A percentile compares a stretch with the other conserved stretches of the same genome.
Conservation (phyloP, 148 eudicot species). For the Vaccinium darrowii region DNA sequence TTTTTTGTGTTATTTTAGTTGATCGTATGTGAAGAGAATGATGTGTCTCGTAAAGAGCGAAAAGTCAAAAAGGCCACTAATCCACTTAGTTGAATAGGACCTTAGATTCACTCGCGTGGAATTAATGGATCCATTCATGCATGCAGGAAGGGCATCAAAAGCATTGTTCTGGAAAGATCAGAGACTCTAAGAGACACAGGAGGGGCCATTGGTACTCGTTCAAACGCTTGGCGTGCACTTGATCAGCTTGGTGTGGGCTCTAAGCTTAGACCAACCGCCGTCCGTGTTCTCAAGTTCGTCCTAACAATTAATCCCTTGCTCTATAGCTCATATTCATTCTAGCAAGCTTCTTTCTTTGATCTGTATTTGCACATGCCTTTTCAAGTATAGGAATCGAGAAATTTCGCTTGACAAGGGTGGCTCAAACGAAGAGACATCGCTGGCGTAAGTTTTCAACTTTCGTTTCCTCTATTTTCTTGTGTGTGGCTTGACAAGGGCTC, state of each 20-base stretch:
- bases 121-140: background rate
- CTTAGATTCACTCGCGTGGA: background rate
- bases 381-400: background rate
- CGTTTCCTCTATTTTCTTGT: background rate
- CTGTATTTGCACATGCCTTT: background rate
- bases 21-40: no score
- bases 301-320: background rate
- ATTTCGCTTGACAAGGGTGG: background rate
- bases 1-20: no score
- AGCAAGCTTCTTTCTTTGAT: background rate
- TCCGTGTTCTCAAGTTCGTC: background rate
- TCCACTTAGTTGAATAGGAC: background rate
- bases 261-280: conserved; percentile 8
- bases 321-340: background rate
- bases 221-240: conserved; percentile 39
- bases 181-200: conserved; percentile 21
- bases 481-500: conserved; percentile 14
- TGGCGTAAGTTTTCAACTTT: background rate
- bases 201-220: conserved; percentile 23
- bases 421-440: background rate
- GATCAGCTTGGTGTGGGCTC: conserved; percentile 32
- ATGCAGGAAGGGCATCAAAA: conserved; percentile 30
- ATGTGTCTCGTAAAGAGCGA: no score
- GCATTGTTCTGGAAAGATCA: conserved; percentile 33
- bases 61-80: no score